phyloP scores from a whole-genome alignment of 208 protist genomes.

The Sergeia podlipaevii region DNA sequence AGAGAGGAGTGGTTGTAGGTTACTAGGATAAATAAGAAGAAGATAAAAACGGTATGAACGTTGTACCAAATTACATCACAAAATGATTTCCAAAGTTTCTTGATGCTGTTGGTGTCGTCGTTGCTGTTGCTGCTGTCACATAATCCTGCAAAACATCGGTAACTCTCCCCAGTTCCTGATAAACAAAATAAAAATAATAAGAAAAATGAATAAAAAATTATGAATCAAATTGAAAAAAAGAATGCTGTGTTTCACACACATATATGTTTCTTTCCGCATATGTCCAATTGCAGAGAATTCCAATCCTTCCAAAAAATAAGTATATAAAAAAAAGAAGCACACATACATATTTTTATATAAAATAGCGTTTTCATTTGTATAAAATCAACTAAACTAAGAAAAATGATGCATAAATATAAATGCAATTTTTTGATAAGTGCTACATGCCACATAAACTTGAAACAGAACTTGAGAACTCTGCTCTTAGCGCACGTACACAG shows the following conservation, averaged over 20 bases:
- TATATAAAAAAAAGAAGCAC: not conserved
- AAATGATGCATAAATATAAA: too few species aligned
- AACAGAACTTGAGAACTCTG: too few species aligned
- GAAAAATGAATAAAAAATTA: not conserved
- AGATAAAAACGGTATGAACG: too few species aligned
- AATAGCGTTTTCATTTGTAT: constrained; percentile 1
- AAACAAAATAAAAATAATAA: constrained; percentile 3
- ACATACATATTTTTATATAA: not conserved
- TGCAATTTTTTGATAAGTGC: constrained; percentile 10
- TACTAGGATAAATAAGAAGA: constrained; percentile 6
- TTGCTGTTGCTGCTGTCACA: too few species aligned
- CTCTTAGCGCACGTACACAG: not conserved
- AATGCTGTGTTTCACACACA: not conserved
- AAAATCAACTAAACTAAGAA: too few species aligned
- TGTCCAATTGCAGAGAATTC: too few species aligned
- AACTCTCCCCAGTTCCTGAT: too few species aligned
- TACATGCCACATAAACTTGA: not conserved
- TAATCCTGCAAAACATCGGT: too few species aligned
- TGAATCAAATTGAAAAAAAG: not conserved
- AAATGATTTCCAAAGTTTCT: too few species aligned
- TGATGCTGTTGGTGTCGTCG: too few species aligned
- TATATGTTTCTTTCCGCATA: not conserved
- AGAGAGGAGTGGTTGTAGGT: too few species aligned
- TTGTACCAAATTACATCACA: too few species aligned
- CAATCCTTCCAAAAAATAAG: not conserved